phyloP scores from a whole-genome alignment of 2,329 filamentous ascomycete species.

The Bimuria novae-zelandiae region DNA sequence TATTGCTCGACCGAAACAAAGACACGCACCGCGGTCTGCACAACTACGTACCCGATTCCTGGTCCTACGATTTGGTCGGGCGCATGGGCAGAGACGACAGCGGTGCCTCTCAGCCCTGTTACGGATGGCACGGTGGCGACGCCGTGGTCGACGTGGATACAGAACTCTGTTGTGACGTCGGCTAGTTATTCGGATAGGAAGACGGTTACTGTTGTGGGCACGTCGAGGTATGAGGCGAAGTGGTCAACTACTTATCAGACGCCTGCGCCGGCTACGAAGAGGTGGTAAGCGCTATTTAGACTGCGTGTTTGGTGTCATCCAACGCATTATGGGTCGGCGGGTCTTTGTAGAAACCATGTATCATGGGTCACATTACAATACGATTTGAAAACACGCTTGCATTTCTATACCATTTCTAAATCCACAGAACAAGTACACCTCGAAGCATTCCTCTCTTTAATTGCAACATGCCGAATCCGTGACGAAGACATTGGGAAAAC shows the following conservation, averaged over 20 bases:
- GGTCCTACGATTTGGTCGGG: constrained; percentile 47
- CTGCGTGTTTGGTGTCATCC: too few relatives aligned
- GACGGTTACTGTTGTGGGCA: constrained; percentile 29
- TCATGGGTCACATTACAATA: too few relatives aligned
- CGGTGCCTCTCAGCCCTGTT: constrained; percentile 34
- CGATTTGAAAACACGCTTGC: too few relatives aligned
- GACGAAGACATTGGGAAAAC: too few relatives aligned
- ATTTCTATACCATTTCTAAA: too few relatives aligned
- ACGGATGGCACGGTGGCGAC: constrained; percentile 31
- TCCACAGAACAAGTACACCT: too few relatives aligned
- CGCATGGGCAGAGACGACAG: constrained; percentile 39
- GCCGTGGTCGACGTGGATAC: constrained; percentile 39
- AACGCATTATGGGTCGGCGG: too few relatives aligned
- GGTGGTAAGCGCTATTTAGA: constrained; percentile 20
- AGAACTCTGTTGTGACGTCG: constrained; percentile 27
- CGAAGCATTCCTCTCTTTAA: too few relatives aligned
- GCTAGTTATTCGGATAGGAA: constrained; percentile 29
- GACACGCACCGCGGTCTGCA: constrained; percentile 27
- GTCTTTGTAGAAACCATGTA: too few relatives aligned
- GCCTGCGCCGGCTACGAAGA: constrained; percentile 18
- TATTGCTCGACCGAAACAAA: constrained; percentile 45
- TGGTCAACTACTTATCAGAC: constrained; percentile 28
- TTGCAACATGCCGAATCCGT: too few relatives aligned
- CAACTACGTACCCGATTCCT: constrained; percentile 47
- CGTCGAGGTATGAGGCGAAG: constrained; percentile 24